phyloP scores from a whole-genome alignment of 768 basidiomycete genomes.

The Gymnopilus junonius region DNA sequence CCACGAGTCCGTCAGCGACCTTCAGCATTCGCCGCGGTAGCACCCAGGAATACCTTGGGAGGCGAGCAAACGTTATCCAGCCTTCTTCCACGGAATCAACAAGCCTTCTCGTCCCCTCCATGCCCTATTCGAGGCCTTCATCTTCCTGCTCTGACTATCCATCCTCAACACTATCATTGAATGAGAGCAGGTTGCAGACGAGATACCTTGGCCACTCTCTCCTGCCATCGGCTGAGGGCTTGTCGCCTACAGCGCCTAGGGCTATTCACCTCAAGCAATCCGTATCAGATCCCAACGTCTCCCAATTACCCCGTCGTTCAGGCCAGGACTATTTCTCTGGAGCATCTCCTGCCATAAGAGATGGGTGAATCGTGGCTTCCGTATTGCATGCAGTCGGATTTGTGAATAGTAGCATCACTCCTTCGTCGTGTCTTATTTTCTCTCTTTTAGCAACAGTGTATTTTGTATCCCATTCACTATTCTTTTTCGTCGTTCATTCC shows the following conservation, averaged over 20 bases:
- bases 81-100: constrained; percentile 1
- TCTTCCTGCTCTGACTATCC: neutral
- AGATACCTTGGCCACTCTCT: constrained; percentile 20
- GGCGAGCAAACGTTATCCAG: constrained; percentile 20
- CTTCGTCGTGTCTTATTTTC: constrained; percentile 5
- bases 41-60: constrained; percentile 14
- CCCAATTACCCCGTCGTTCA: neutral
- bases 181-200: neutral
- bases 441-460: neutral
- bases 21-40: constrained; percentile 5
- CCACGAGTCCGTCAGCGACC: constrained; percentile 11
- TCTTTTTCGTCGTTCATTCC: too few species aligned
- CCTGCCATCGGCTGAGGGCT: constrained; percentile 23
- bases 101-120: neutral
- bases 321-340: constrained; percentile 21
- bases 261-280: constrained; percentile 19
- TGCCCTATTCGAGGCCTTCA: neutral
- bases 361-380: neutral
- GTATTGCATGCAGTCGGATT: neutral
- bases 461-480: neutral
- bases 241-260: constrained; percentile 7
- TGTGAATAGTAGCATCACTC: neutral
- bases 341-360: constrained; percentile 7
- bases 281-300: constrained; percentile 21
- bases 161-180: neutral